Conservation (phyloP, 495 filamentous ascomycete genomes). For the Aspergillus ostianus region DNA sequence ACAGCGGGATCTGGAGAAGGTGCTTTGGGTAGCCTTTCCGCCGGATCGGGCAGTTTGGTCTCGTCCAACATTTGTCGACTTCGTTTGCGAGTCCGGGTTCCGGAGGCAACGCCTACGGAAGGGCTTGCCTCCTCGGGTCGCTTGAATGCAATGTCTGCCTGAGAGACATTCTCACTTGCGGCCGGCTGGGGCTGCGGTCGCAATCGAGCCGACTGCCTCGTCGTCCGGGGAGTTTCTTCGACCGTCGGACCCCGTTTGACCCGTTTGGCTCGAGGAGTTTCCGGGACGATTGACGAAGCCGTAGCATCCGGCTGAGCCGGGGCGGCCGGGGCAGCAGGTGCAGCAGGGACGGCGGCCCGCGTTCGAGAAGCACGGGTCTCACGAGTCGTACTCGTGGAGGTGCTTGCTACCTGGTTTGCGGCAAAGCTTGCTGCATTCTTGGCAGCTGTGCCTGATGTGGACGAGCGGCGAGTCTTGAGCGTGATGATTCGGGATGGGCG, state of each 20-base stretch:
- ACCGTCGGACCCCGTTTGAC: slow-evolving; percentile 18
- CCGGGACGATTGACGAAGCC: slow-evolving; percentile 29
- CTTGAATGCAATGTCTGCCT: slow-evolving; percentile 15
- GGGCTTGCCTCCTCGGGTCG: slow-evolving; percentile 15
- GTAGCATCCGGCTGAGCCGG: slow-evolving; percentile 7
- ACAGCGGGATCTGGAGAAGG: slow-evolving; percentile 12
- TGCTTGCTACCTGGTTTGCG: slow-evolving; percentile 4
- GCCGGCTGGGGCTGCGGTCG: slow-evolving; percentile 22
- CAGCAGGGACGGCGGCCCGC: slow-evolving; percentile 19
- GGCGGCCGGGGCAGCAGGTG: slow-evolving; percentile 15
- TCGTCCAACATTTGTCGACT: slow-evolving; percentile 15
- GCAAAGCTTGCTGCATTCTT: slow-evolving; percentile 8
- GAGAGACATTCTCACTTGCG: slow-evolving; percentile 24
- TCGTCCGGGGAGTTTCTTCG: slow-evolving; percentile 30
- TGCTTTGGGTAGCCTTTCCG: slow-evolving; percentile 6
- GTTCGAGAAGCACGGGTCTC: slow-evolving; percentile 28
- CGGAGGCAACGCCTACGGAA: slow-evolving; percentile 11
- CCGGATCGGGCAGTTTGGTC: slow-evolving; percentile 5
- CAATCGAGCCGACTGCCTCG: slow-evolving; percentile 37
- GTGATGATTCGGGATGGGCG: slow-evolving; percentile 27
- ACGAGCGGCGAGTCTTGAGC: slow-evolving; percentile 20
- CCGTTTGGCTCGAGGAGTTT: slow-evolving; percentile 35
- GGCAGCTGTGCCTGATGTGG: slow-evolving; percentile 12
- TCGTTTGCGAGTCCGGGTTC: slow-evolving; percentile 18
- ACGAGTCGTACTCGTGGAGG: slow-evolving; percentile 16